Evolutionary conservation across 148 eudicot genomes (phyloP).

Genomic region (Persicaria maculosa): DNA sequence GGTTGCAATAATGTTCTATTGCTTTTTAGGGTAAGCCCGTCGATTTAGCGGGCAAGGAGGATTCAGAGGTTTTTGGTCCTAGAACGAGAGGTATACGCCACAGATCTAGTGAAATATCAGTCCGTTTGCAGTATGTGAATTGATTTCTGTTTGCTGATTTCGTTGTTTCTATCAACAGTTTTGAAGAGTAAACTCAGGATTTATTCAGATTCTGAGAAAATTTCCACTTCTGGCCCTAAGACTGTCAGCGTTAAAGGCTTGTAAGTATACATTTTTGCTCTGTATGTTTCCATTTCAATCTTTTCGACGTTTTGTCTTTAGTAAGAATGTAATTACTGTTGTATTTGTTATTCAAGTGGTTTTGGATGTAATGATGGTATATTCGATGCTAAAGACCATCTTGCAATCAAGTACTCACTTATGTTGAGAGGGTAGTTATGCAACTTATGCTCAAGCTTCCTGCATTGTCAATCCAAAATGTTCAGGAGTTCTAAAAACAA

Average conservation of each 20-base stretch:
- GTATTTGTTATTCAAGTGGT: background rate
- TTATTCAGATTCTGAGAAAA: background rate
- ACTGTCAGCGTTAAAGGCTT: background rate
- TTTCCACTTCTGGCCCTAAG: slow-evolving; percentile 1
- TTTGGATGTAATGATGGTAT: background rate
- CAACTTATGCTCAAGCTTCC: background rate
- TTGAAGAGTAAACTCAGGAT: background rate
- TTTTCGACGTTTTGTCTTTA: background rate
- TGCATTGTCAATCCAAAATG: background rate
- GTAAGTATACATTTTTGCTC: background rate
- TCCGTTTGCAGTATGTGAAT: background rate
- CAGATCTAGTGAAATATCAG: background rate
- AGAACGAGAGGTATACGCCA: background rate
- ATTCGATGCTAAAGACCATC: background rate
- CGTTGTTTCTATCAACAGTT: background rate
- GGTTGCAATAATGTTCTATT: background rate
- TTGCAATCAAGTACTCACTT: background rate
- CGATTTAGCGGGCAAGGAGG: background rate
- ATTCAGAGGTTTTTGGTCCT: background rate
- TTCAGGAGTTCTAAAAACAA: background rate
- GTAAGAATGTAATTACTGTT: background rate
- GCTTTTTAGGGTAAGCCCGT: background rate
- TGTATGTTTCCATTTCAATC: background rate
- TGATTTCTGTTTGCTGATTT: background rate
- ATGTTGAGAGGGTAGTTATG: background rate